Evolutionary conservation across 495 filamentous ascomycete species (phyloP), one percentile per base, ranked within the genome.

Genomic region (Penicillium verhagenii): DNA sequence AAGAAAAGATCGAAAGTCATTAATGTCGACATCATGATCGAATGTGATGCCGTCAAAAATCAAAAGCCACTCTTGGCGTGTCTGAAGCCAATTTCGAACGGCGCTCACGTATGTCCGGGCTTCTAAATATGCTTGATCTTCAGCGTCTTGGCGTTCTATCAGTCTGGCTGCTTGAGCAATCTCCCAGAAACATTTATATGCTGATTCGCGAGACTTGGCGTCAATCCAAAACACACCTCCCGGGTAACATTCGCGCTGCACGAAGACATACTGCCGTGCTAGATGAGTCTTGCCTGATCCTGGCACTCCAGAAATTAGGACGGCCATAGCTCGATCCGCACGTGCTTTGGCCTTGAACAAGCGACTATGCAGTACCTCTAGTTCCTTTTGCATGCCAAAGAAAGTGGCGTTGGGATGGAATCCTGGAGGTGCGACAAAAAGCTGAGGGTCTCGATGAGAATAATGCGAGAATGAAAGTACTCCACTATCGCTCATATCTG

Each of bases 141-240:
- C 60, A 19, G 74, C 56, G 4, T 82, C 77, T 16, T 64, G 62
- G 9, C 50, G 61, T 20, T 75, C 68, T 18, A 71, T 75, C 21
- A 90, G 65, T 0, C 78, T 79, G 19, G 81, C 84, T 18, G 81
- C 82, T 66, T 86, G 82, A 0, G 86, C 87, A 54, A 93, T 89
- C 53, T 88, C 83, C 82, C 87, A 89, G 65, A 82, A 93, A 38
- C 84, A 84, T 37, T 85, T 83, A 48, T 81, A 82, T 18, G 85
- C 72, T 25, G 88, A 83, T 47, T 82, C 72, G 20, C 75, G 68
- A 9, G 82, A 84, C 60, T 87, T 88, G 9, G 88, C 85, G 50
- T 85, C 79, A 26, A 93, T 79, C 90, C 90, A 94, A 62, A 92
- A 94, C 19, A 92, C 79, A 6, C 90, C 90, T 2, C 88, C 90